Evolutionary conservation across 345 rosid genomes (phyloP).

Genomic region (Acer saccharum): DNA sequence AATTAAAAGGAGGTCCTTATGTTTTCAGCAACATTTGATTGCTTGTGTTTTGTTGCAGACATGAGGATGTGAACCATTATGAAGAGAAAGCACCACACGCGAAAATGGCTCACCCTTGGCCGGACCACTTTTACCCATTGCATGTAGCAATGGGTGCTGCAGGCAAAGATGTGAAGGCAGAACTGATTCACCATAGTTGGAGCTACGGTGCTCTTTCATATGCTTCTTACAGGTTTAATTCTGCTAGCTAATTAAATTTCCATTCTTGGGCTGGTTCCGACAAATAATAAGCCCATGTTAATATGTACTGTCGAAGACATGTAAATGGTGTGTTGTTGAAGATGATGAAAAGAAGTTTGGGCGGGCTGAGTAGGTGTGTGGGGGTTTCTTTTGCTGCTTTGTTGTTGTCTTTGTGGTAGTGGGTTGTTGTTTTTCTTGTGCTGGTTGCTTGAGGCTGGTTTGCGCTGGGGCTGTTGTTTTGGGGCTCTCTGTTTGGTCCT

Average conservation of each 20-base stretch:
- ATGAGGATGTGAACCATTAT: conserved; percentile 76
- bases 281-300: too few relatives aligned
- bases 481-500: too few relatives aligned
- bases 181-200: conserved; percentile 87
- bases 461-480: too few relatives aligned
- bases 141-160: conserved; percentile 95
- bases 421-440: too few relatives aligned
- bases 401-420: too few relatives aligned
- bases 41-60: conserved; percentile 30
- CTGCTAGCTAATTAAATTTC: conserved; percentile 27
- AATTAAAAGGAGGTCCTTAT: too few relatives aligned
- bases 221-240: conserved; percentile 71
- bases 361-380: too few relatives aligned
- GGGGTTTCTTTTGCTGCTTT: too few relatives aligned
- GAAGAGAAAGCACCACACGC: conserved; percentile 71
- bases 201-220: conserved; percentile 63
- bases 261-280: neutral
- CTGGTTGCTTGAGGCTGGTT: too few relatives aligned
- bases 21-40: too few relatives aligned
- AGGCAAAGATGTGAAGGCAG: conserved; percentile 61
- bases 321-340: neutral
- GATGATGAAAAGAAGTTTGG: neutral
- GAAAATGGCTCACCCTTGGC: conserved; percentile 80
- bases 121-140: conserved; percentile 89
- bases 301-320: neutral